Evolutionary conservation across 192 early-diverging fungal genomes (phyloP).

Genomic region (Coemansia guatemalensis): DNA sequence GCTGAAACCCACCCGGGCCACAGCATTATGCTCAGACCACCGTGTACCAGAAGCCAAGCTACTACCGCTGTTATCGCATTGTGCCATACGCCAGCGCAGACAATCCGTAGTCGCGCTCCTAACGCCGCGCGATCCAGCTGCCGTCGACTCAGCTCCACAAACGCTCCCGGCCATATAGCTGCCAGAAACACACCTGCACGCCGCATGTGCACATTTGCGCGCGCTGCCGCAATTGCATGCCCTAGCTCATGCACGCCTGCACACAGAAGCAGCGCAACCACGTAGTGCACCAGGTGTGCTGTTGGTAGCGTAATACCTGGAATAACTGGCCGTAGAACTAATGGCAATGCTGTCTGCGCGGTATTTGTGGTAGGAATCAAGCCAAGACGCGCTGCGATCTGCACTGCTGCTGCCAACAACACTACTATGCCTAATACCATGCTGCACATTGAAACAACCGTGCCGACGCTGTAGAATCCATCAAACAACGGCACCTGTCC

Average conservation of each 20-base stretch:
- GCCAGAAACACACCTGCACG: slow-evolving; percentile 31
- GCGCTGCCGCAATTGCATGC: slow-evolving; percentile 38
- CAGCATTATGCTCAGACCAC: slow-evolving; percentile 16
- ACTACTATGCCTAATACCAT: slow-evolving; percentile 23
- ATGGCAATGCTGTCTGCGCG: background rate
- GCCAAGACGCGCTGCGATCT: slow-evolving; percentile 17
- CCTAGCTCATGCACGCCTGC: slow-evolving; percentile 41
- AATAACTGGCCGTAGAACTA: slow-evolving; percentile 31
- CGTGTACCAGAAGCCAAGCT: slow-evolving; percentile 30
- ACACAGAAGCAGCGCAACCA: slow-evolving; percentile 21
- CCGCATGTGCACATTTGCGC: slow-evolving; percentile 12
- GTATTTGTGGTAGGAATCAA: background rate
- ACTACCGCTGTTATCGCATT: slow-evolving; percentile 27
- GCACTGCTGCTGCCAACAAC: slow-evolving; percentile 15
- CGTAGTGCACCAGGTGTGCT: slow-evolving; percentile 33
- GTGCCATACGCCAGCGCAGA: slow-evolving; percentile 51
- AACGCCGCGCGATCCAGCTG: slow-evolving; percentile 19
- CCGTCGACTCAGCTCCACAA: slow-evolving; percentile 32
- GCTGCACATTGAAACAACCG: slow-evolving; percentile 8
- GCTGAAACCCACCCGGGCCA: slow-evolving; percentile 16
- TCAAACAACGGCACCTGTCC: slow-evolving; percentile 7
- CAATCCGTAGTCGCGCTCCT: slow-evolving; percentile 20
- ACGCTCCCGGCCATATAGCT: slow-evolving; percentile 42
- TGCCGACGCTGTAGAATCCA: slow-evolving; percentile 17
- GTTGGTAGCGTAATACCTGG: slow-evolving; percentile 44